Evolutionary conservation across 345 rosid species (phyloP).

Genomic region (Eucalyptus albens): DNA sequence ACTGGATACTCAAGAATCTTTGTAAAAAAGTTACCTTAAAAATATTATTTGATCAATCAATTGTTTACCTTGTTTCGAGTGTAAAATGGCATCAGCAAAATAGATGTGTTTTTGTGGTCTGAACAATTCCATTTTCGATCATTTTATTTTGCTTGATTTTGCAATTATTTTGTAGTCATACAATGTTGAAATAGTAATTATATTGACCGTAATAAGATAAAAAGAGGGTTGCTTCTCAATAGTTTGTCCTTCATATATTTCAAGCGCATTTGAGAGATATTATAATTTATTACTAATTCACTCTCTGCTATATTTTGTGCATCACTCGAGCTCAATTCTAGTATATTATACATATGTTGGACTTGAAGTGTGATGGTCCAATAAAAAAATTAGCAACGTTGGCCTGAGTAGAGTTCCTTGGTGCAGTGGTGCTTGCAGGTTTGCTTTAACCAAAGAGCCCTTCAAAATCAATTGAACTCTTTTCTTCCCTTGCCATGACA

Average conservation of each 20-base stretch:
- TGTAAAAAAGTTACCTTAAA: neutral
- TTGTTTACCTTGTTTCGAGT: neutral
- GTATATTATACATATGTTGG: neutral
- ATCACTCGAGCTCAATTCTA: neutral
- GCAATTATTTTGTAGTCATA: neutral
- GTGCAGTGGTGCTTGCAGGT: neutral
- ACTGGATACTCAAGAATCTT: neutral
- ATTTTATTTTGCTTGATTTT: neutral
- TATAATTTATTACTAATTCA: neutral
- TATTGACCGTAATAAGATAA: neutral
- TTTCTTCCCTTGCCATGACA: neutral
- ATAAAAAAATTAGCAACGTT: neutral
- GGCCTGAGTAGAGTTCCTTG: neutral
- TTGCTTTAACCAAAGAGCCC: neutral
- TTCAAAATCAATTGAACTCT: neutral
- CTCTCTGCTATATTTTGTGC: neutral
- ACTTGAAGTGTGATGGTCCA: neutral
- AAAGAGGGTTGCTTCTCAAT: neutral
- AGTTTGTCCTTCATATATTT: neutral
- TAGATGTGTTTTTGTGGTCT: neutral
- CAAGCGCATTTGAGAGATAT: neutral
- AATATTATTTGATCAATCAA: neutral
- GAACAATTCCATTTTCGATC: neutral
- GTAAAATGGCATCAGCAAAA: neutral
- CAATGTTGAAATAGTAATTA: neutral